phyloP scores from a whole-genome alignment of 2,329 filamentous ascomycete genomes.

The Orbilia blumenaviensis region DNA sequence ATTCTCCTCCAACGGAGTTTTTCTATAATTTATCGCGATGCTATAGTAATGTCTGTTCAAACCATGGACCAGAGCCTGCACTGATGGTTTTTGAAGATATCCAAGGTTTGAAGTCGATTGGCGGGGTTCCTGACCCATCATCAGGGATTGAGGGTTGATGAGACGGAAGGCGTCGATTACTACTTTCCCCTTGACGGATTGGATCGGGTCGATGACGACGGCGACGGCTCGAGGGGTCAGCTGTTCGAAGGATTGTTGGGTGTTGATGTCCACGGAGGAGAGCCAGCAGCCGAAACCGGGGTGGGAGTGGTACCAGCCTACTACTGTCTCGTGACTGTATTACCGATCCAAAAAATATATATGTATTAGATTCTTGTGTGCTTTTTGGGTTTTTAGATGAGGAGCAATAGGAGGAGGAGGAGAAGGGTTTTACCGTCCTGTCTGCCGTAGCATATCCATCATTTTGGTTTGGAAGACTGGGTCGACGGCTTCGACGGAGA shows the following conservation, averaged over 20 bases:
- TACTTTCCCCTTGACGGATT: conserved; percentile 99
- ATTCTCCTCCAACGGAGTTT: conserved; percentile 96
- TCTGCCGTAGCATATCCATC: conserved; percentile 99
- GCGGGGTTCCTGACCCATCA: conserved; percentile 96
- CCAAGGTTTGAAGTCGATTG: conserved; percentile 98
- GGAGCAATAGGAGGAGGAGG: neutral
- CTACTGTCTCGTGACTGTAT: conserved; percentile 87
- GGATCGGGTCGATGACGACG: conserved; percentile 97
- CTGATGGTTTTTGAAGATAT: conserved; percentile 99
- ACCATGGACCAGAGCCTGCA: conserved; percentile 97
- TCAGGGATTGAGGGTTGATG: conserved; percentile 96
- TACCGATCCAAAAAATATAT: conserved; percentile 13
- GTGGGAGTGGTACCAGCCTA: conserved; percentile 99
- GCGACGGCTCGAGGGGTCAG: conserved; percentile 95
- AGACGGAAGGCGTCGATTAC: conserved; percentile 99
- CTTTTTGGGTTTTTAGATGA: too few species aligned
- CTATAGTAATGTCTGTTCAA: conserved; percentile 99
- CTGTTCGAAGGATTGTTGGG: conserved; percentile 99
- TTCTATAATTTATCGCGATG: conserved; percentile 97
- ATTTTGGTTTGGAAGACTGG: conserved; percentile 99
- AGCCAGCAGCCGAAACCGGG: conserved; percentile 99
- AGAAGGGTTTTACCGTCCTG: conserved; percentile 74
- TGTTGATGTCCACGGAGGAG: conserved; percentile 98
- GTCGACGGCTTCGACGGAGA: conserved; percentile 97
- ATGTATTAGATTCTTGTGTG: neutral